Base-by-base conservation (phyloP, 305 asterid genomes). In the Ajuga reptans region DNA sequence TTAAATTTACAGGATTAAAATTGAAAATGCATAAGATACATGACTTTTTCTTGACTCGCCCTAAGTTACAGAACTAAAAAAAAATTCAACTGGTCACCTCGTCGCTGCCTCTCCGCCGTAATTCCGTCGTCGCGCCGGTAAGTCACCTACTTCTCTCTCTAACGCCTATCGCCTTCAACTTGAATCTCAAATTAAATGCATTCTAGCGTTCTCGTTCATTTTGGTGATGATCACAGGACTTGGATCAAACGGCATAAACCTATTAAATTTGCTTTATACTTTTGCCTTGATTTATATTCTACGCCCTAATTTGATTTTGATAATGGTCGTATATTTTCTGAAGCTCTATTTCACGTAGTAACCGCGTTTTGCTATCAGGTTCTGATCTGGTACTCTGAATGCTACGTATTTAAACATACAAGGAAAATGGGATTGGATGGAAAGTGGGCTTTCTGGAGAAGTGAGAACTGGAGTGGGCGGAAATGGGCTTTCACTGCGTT, bases 401-500 rank as follows among this genome's bases (percentile, higher is more conserved):
- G 31, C 27, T 36, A 6, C 6, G 43, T 52, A 12, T 3, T 72
- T 0, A 5, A 33, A 12, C 45, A 41, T 17, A 29, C 6, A 4
- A 10, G 58, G 51, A 29, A 71, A 71, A 62, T 51, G 79, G 67
- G 33, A 24, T 17, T 64, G 51, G 58, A 66, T 18, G 70, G 31
- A 49, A 75, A 70, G 36, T 17, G 47, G 72, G 71, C 54, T 17
- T 53, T 21, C 17, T 56, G 68, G 82, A 75, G 71, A 72, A 71
- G 21, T 55, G 78, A 65, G 69, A 75, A 58, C 47, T 79, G 71
- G 80, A 78, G 83, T 31, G 77, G 73, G 36, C 57, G 83, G 66
- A 67, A 71, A 81, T 82, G 91, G 91, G 84, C 80, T 21, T 81
- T 85, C 55, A 4, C 66, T 21, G 77, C 81, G 50, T 88, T 88